Evolutionary conservation across 2,329 filamentous ascomycete genomes (phyloP).

Genomic region (Ploettnerulaceae sp.): DNA sequence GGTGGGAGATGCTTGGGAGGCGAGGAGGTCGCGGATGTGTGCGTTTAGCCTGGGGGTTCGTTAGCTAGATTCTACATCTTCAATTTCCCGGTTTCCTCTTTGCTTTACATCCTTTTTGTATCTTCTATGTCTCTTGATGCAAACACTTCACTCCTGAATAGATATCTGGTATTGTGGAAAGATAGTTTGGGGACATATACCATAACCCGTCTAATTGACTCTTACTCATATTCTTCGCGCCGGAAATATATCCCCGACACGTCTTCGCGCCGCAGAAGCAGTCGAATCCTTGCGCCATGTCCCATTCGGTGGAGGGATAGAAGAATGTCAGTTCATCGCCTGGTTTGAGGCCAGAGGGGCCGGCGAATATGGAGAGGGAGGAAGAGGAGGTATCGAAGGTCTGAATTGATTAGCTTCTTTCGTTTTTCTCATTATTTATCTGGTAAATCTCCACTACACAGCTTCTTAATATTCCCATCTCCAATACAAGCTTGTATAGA

Average conservation of each 20-base stretch:
- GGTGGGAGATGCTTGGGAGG: not conserved
- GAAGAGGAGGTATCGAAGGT: constrained; percentile 55
- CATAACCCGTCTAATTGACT: constrained; percentile 1
- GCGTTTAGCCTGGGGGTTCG: not conserved
- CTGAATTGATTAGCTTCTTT: constrained; percentile 36
- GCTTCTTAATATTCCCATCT: no score
- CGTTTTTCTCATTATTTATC: no score
- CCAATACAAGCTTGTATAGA: no score
- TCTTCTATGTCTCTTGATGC: not conserved
- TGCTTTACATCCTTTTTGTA: not conserved
- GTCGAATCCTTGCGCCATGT: constrained; percentile 66
- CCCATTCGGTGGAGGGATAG: constrained; percentile 71
- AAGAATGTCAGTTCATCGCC: constrained; percentile 66
- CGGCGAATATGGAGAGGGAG: constrained; percentile 53
- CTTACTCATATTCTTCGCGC: constrained; percentile 53
- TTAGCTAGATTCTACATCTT: not conserved
- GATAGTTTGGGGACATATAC: not conserved
- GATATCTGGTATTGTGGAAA: no score
- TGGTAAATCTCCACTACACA: no score
- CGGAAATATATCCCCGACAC: constrained; percentile 58
- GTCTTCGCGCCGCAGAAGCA: constrained; percentile 55
- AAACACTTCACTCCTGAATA: no score
- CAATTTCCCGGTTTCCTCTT: not conserved
- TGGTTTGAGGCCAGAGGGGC: constrained; percentile 47
- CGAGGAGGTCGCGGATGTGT: constrained; percentile 6